phyloP scores from a whole-genome alignment of 1,284 basidiomycete genomes.

The Boletus calvinii region DNA sequence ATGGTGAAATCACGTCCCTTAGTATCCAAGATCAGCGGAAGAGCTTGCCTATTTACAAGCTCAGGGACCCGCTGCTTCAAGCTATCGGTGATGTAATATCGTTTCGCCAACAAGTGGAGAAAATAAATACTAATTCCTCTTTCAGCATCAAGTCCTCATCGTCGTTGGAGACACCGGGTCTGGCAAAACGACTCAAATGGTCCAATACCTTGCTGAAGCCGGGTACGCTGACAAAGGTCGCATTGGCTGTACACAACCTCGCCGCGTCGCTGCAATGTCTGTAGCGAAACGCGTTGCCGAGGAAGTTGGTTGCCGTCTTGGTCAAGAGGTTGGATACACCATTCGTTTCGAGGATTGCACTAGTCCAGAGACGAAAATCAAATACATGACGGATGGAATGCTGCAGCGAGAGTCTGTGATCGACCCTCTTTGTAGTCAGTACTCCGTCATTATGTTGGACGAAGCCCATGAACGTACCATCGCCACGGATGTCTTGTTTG shows the following conservation, averaged over 20 bases:
- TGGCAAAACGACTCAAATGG: slow-evolving; percentile 94
- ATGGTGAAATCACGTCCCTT: slow-evolving; percentile 86
- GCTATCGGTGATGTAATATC: slow-evolving; percentile 82
- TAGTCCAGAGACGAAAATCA: slow-evolving; percentile 96
- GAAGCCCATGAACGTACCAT: slow-evolving; percentile 99
- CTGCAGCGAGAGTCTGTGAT: slow-evolving; percentile 95
- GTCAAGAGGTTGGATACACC: slow-evolving; percentile 96
- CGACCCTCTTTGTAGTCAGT: slow-evolving; percentile 89
- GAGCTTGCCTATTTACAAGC: slow-evolving; percentile 93
- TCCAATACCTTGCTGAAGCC: slow-evolving; percentile 88
- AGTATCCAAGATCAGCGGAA: slow-evolving; percentile 94
- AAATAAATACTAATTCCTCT: slow-evolving; percentile 25
- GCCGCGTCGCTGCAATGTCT: slow-evolving; percentile 99
- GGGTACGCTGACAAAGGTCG: slow-evolving; percentile 85
- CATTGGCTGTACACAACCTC: slow-evolving; percentile 96
- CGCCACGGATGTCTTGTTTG: slow-evolving; percentile 96
- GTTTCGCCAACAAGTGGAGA: slow-evolving; percentile 1
- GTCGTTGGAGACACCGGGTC: slow-evolving; percentile 96
- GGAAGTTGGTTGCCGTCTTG: slow-evolving; percentile 95
- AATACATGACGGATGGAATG: slow-evolving; percentile 99
- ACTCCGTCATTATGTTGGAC: slow-evolving; percentile 97
- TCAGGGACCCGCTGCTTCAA: slow-evolving; percentile 88
- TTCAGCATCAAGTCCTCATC: slow-evolving; percentile 90
- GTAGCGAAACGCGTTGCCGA: slow-evolving; percentile 98
- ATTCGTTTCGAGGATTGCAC: slow-evolving; percentile 99